Evolutionary conservation across 352 stramenopile species (phyloP).

Genomic region (Phytophthora capsici): DNA sequence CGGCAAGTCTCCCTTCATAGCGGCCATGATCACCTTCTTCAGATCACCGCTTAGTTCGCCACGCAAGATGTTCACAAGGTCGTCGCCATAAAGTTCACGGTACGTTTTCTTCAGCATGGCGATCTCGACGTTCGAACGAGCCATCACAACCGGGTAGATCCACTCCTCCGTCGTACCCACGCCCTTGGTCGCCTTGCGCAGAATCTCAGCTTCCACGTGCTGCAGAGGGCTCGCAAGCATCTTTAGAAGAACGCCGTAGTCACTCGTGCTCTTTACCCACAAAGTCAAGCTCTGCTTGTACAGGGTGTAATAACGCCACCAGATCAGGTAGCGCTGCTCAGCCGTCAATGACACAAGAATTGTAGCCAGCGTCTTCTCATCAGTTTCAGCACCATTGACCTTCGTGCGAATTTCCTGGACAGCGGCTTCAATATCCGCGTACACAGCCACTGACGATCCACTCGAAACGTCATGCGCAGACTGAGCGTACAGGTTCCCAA

Average conservation of each 20-base stretch:
- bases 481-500: slow-evolving; percentile 17
- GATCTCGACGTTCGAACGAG: slow-evolving; percentile 67
- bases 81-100: slow-evolving; percentile 51
- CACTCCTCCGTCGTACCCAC: slow-evolving; percentile 56
- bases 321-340: slow-evolving; percentile 38
- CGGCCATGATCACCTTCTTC: slow-evolving; percentile 61
- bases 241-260: slow-evolving; percentile 62
- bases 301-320: slow-evolving; percentile 41
- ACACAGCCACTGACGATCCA: slow-evolving; percentile 24
- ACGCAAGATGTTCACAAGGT: slow-evolving; percentile 51
- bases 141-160: slow-evolving; percentile 60
- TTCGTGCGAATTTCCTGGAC: slow-evolving; percentile 47
- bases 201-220: slow-evolving; percentile 64
- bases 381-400: slow-evolving; percentile 10
- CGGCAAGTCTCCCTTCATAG: slow-evolving; percentile 38
- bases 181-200: slow-evolving; percentile 40
- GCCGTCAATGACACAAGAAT: slow-evolving; percentile 25
- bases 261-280: slow-evolving; percentile 57
- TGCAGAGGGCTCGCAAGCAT: slow-evolving; percentile 53
- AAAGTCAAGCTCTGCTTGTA: slow-evolving; percentile 67
- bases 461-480: neutral
- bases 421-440: slow-evolving; percentile 42
- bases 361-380: slow-evolving; percentile 23
- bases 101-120: slow-evolving; percentile 75
- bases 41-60: slow-evolving; percentile 62